phyloP scores from a whole-genome alignment of 1,284 basidiomycete species.

The Boletus mariae region DNA sequence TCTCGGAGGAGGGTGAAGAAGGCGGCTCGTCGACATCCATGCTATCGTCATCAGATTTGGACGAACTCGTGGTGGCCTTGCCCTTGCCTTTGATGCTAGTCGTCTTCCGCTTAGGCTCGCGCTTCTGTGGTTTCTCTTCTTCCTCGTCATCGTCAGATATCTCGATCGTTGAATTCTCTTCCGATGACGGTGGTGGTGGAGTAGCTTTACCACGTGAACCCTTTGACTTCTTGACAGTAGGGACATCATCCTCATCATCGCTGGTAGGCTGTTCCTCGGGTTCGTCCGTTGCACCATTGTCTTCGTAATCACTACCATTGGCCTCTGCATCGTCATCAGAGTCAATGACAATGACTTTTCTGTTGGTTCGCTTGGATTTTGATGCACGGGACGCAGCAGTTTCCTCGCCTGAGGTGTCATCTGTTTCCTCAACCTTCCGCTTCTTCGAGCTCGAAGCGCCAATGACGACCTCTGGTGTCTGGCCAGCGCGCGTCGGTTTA shows the following conservation, averaged over 20 bases:
- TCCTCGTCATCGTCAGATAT: constrained; percentile 34
- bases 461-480: constrained; percentile 55
- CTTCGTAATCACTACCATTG: constrained; percentile 26
- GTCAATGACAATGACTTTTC: constrained; percentile 40
- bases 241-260: constrained; percentile 27
- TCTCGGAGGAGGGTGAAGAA: constrained; percentile 34
- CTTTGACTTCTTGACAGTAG: constrained; percentile 20
- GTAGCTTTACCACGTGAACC: constrained; percentile 23
- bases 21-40: constrained; percentile 58
- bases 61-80: constrained; percentile 26
- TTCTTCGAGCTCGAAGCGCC: constrained; percentile 15
- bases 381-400: constrained; percentile 33
- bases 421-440: constrained; percentile 15
- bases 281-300: constrained; percentile 6
- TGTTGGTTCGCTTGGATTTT: constrained; percentile 34
- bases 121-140: constrained; percentile 27
- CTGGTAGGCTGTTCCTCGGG: constrained; percentile 19
- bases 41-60: constrained; percentile 32
- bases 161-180: constrained; percentile 20
- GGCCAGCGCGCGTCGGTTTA: constrained; percentile 39
- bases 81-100: constrained; percentile 25
- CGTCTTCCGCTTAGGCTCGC: constrained; percentile 30
- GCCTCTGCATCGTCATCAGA: constrained; percentile 40
- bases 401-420: constrained; percentile 36
- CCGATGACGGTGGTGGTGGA: constrained; percentile 31